A percentile compares a stretch with the other conserved stretches of the same genome.
Evolutionary conservation across 805 yeast species (phyloP).

Genomic region (Teunomyces panamensis): DNA sequence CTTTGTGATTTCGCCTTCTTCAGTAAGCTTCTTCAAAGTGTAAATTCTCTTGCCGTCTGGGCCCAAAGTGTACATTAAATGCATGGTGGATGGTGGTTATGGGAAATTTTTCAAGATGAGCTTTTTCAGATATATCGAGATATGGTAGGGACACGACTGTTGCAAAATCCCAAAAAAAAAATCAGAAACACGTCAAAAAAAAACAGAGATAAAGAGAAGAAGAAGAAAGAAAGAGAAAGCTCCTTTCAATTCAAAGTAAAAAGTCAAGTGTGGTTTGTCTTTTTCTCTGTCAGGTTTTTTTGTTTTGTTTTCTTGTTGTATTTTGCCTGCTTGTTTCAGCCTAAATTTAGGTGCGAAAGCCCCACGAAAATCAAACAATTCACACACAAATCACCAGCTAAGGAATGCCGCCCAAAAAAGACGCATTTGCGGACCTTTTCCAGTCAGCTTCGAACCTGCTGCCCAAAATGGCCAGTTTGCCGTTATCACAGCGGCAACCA

Average conservation of each 20-base stretch:
- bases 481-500: not conserved
- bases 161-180: not conserved
- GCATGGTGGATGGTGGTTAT: constrained; percentile 54
- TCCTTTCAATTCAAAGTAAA: no score
- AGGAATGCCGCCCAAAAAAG: constrained; percentile 33
- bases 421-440: constrained; percentile 45
- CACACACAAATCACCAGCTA: not conserved
- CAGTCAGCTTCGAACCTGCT: constrained; percentile 16
- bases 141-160: constrained; percentile 4
- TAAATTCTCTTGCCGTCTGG: constrained; percentile 94
- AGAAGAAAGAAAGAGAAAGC: no score
- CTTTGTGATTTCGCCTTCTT: constrained; percentile 90
- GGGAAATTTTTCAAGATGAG: constrained; percentile 7
- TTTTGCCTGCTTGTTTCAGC: not conserved
- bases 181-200: no score
- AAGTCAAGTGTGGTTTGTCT: no score
- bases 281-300: no score
- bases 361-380: not conserved
- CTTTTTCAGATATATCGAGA: not conserved
- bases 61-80: constrained; percentile 96
- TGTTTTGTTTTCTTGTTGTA: not conserved
- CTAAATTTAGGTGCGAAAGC: constrained; percentile 1
- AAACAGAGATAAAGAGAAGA: no score
- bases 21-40: constrained; percentile 82
- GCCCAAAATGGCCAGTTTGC: constrained; percentile 2